Evolutionary conservation across 2,329 filamentous ascomycete genomes (phyloP).

Genomic region (Fusarium duplospermum): DNA sequence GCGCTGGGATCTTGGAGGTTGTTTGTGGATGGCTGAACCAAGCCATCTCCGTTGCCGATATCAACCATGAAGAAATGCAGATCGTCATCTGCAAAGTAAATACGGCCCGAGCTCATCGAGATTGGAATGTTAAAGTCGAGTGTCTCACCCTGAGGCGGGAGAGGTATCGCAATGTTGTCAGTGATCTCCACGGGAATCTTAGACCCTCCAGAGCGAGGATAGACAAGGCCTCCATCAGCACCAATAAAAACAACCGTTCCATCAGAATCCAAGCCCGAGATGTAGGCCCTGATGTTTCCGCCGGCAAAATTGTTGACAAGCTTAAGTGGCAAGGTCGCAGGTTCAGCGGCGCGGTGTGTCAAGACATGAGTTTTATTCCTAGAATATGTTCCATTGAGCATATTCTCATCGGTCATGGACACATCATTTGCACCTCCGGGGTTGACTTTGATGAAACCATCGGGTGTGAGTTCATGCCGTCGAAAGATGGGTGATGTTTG

Average conservation of each 20-base stretch:
- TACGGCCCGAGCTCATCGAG: conserved; percentile 54
- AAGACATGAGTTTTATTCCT: conserved; percentile 20
- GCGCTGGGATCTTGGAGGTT: conserved; percentile 58
- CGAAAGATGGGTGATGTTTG: conserved; percentile 7
- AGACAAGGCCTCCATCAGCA: conserved; percentile 55
- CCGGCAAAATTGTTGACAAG: conserved; percentile 58
- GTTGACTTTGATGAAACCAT: conserved; percentile 47
- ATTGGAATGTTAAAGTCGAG: conserved; percentile 55
- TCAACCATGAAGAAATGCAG: conserved; percentile 57
- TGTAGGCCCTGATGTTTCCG: conserved; percentile 56
- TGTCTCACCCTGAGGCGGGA: conserved; percentile 52
- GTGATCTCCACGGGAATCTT: conserved; percentile 51
- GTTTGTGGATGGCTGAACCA: conserved; percentile 62
- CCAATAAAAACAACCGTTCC: conserved; percentile 56
- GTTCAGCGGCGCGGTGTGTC: neutral
- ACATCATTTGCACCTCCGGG: conserved; percentile 49
- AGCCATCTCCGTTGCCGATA: conserved; percentile 45
- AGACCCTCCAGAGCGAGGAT: conserved; percentile 54
- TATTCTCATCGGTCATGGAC: conserved; percentile 52
- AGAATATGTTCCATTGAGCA: conserved; percentile 53
- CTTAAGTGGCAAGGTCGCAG: conserved; percentile 42
- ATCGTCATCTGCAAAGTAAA: conserved; percentile 59
- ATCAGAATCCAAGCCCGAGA: conserved; percentile 57
- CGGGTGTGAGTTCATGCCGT: conserved; percentile 18
- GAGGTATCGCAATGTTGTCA: conserved; percentile 56